Conservation (phyloP, 768 basidiomycete species). For the Obba rivulosa region DNA sequence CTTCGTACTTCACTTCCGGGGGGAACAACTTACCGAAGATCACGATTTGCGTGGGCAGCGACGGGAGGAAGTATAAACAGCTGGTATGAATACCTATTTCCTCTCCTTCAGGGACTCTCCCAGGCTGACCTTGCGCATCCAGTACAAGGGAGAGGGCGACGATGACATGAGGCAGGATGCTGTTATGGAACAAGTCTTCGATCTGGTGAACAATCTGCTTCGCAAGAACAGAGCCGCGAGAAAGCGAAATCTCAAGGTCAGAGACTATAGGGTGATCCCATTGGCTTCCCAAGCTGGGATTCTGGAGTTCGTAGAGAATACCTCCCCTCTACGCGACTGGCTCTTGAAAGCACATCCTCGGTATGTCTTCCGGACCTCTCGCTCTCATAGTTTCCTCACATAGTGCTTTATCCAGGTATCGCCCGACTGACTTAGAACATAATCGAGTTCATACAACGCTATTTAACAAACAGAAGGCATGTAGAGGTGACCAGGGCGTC, state of each 20-base stretch:
- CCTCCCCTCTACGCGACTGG: constrained; percentile 59
- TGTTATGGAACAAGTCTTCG: constrained; percentile 98
- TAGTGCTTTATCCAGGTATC: constrained; percentile 46
- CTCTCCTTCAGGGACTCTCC: not conserved
- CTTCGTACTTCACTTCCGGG: constrained; percentile 58
- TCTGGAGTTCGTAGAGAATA: constrained; percentile 86
- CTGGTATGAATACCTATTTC: constrained; percentile 50
- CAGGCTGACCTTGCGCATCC: constrained; percentile 1
- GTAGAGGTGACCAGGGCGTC: constrained; percentile 24
- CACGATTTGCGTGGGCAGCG: constrained; percentile 57
- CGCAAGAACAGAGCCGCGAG: constrained; percentile 68
- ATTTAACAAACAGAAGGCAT: constrained; percentile 26
- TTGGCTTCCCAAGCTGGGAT: constrained; percentile 77
- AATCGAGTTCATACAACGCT: constrained; percentile 27
- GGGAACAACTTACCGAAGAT: constrained; percentile 86
- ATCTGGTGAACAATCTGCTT: constrained; percentile 78
- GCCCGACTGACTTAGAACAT: constrained; percentile 46
- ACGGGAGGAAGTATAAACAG: constrained; percentile 67
- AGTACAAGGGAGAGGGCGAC: constrained; percentile 90
- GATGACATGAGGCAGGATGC: constrained; percentile 97
- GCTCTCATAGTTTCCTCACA: constrained; percentile 1
- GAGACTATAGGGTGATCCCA: constrained; percentile 88
- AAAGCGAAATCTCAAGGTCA: constrained; percentile 64
- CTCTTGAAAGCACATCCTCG: constrained; percentile 53
- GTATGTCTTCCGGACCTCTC: constrained; percentile 57